A percentile compares a stretch with the other conserved stretches of the same genome.
Evolutionary conservation across 768 basidiomycete species (phyloP).

Genomic region (Royoungia palumana): DNA sequence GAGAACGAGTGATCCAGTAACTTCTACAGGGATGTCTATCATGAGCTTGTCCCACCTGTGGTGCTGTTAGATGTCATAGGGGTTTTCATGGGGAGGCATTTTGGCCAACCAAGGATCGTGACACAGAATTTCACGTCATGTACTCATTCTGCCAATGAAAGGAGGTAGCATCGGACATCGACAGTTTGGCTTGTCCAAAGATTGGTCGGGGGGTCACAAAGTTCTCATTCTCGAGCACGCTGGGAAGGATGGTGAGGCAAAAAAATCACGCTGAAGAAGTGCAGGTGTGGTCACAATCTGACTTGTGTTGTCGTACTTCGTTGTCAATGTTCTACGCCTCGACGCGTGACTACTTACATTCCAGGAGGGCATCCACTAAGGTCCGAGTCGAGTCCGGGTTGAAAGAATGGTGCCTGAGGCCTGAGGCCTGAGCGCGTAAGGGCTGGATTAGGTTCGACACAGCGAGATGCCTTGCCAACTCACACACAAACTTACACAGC

Average conservation of each 20-base stretch:
- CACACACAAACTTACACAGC: too few relatives aligned
- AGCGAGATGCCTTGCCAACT: background rate
- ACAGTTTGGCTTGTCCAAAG: constrained; percentile 57
- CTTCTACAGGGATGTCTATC: constrained; percentile 62
- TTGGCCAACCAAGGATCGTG: constrained; percentile 70
- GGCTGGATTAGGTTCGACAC: background rate
- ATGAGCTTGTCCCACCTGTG: constrained; percentile 63
- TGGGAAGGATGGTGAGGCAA: constrained; percentile 26
- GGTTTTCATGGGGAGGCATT: constrained; percentile 78
- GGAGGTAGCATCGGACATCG: background rate
- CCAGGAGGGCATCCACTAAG: too few relatives aligned
- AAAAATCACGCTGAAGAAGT: constrained; percentile 26
- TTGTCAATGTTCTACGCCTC: too few relatives aligned
- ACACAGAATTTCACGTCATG: constrained; percentile 85
- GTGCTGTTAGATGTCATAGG: constrained; percentile 85
- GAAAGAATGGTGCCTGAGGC: too few relatives aligned
- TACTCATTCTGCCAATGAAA: constrained; percentile 57
- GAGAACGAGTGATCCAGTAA: constrained; percentile 44
- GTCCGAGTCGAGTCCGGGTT: too few relatives aligned
- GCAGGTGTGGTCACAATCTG: constrained; percentile 24
- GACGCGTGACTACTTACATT: too few relatives aligned
- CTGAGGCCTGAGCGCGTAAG: too few relatives aligned
- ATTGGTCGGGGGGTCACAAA: constrained; percentile 80
- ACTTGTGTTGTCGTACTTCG: constrained; percentile 17
- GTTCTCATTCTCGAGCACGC: constrained; percentile 61